These are phyloP conservation scores for Achlya hypogyna DNA, from an alignment of 352 stramenopile genomes.

Conservation along the genomic window DNA sequence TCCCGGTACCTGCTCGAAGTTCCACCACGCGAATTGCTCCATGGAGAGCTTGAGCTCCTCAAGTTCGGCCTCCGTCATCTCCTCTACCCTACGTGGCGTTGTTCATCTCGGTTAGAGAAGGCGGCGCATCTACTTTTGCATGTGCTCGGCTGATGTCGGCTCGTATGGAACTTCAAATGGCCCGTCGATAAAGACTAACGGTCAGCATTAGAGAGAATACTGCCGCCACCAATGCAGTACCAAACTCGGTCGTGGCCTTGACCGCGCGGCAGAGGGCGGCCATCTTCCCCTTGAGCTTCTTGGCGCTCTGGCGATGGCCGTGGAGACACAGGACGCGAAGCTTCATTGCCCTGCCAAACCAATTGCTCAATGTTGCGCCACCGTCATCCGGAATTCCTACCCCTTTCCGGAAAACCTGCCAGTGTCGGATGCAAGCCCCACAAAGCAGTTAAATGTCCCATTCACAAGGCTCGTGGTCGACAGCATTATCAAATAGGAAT, in stretches of 20 bases:
- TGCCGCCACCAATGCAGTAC: no score
- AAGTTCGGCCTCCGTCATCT: slow-evolving; percentile 23
- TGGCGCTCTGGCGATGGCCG: slow-evolving; percentile 67
- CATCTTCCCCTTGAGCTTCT: slow-evolving; percentile 65
- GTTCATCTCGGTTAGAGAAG: neutral
- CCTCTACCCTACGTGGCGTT: slow-evolving; percentile 2
- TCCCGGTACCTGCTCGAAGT: slow-evolving; percentile 41
- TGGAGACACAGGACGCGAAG: slow-evolving; percentile 76
- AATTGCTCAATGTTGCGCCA: neutral
- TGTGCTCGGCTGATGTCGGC: slow-evolving; percentile 44
- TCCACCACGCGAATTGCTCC: slow-evolving; percentile 67
- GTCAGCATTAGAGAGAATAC: neutral
- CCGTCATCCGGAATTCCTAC: neutral
- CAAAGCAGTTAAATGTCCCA: no score
- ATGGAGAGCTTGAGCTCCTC: slow-evolving; percentile 25
- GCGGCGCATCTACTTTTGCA: slow-evolving; percentile 26
- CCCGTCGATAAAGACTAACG: slow-evolving; percentile 61
- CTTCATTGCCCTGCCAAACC: slow-evolving; percentile 25
- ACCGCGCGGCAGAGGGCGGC: slow-evolving; percentile 58
- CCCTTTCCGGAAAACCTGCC: neutral
- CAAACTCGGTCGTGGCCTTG: slow-evolving; percentile 73
- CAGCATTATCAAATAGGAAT: no score
- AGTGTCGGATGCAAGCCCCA: no score
- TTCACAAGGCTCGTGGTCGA: no score
- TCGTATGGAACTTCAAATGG: slow-evolving; percentile 65